Conservation (phyloP, 371 early-diverging fungal genomes). For the Lichtheimia corymbifera region DNA sequence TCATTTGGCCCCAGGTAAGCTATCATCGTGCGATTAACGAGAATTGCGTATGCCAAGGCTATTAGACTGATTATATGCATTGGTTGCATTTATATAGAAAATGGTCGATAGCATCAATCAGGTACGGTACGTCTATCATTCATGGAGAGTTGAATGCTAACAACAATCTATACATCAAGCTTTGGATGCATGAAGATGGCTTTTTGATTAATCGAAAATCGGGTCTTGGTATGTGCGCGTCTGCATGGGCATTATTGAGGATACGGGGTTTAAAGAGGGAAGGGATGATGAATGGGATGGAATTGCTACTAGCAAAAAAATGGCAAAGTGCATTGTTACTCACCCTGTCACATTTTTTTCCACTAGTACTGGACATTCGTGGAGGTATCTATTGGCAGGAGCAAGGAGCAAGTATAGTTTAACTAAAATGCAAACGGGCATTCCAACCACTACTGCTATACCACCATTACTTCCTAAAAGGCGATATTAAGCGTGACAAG, state of each 20-base stretch:
- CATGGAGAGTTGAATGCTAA: not conserved
- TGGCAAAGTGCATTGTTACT: too few relatives aligned
- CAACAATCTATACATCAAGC: constrained; percentile 18
- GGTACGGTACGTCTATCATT: constrained; percentile 13
- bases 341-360: not conserved
- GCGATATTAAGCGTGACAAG: constrained; percentile 43
- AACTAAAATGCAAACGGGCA: too few relatives aligned
- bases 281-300: not conserved
- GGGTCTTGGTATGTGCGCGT: constrained; percentile 35
- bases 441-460: too few relatives aligned
- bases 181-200: constrained; percentile 56
- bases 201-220: constrained; percentile 55
- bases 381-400: constrained; percentile 24
- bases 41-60: not conserved
- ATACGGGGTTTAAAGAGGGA: constrained; percentile 1
- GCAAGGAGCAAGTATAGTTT: too few relatives aligned
- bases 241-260: too few relatives aligned
- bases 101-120: constrained; percentile 50
- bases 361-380: constrained; percentile 45
- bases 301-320: too few relatives aligned
- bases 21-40: not conserved
- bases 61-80: not conserved
- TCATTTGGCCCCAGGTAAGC: constrained; percentile 53
- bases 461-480: not conserved
- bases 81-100: constrained; percentile 26